Conservation (phyloP, 2,329 filamentous ascomycete species). For the Neobulgaria alba region DNA sequence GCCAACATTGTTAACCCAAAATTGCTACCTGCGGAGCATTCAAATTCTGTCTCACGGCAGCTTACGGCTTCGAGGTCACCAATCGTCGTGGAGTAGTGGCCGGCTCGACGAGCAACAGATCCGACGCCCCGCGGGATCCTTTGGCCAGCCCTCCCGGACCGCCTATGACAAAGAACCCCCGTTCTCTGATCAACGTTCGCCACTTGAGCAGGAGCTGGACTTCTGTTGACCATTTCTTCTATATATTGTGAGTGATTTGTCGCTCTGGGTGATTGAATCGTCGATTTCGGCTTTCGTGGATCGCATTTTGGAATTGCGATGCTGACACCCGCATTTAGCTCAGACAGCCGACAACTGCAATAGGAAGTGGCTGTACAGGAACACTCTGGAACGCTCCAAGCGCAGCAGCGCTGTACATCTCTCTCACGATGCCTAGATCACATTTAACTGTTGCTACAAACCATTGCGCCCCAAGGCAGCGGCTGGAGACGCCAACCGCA, state of each 20-base stretch:
- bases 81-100: too few species aligned
- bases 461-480: constrained; percentile 11
- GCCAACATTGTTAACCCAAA: too few species aligned
- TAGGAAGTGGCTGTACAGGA: background rate
- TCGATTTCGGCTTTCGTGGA: background rate
- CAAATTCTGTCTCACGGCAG: too few species aligned
- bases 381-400: too few species aligned
- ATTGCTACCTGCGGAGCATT: too few species aligned
- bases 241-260: constrained; percentile 6
- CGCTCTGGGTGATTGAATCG: constrained; percentile 1
- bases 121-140: too few species aligned
- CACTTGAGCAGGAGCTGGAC: constrained; percentile 21
- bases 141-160: background rate
- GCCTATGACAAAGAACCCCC: constrained; percentile 3
- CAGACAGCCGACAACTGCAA: background rate
- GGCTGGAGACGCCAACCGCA: constrained; percentile 17
- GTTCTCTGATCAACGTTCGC: too few species aligned
- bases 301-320: background rate
- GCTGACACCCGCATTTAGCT: background rate
- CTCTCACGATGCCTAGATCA: constrained; percentile 23
- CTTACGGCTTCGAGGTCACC: too few species aligned
- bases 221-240: constrained; percentile 17
- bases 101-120: too few species aligned
- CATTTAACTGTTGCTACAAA: constrained; percentile 23
- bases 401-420: too few species aligned